Percentiles rank a stretch among this genome's conserved stretches.
Conservation (phyloP, 2,329 filamentous ascomycete species). For the Neocatenulostroma microsporum region DNA sequence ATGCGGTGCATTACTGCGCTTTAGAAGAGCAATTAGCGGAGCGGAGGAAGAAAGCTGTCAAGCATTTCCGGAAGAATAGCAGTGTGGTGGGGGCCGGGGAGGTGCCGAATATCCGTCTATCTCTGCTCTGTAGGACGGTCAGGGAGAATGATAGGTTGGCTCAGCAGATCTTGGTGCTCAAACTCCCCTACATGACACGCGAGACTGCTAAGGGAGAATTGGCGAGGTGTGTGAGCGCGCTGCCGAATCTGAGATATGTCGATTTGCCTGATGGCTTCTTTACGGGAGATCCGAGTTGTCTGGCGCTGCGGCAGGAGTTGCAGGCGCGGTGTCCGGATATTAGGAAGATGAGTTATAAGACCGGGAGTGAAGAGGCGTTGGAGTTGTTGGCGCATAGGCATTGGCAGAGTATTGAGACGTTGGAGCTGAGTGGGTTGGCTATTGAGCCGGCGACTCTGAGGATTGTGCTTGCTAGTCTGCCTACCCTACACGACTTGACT, state of each 20-base stretch:
- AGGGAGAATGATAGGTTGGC: constrained; percentile 67
- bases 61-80: constrained; percentile 47
- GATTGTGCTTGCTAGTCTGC: constrained; percentile 60
- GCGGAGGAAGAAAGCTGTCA: constrained; percentile 54
- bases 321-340: constrained; percentile 76
- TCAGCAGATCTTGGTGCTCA: constrained; percentile 65
- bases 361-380: constrained; percentile 70
- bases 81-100: constrained; percentile 70
- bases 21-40: constrained; percentile 75
- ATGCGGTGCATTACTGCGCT: constrained; percentile 88
- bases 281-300: constrained; percentile 66
- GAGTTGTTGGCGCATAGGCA: constrained; percentile 58
- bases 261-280: constrained; percentile 86
- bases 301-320: constrained; percentile 72
- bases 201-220: constrained; percentile 79
- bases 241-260: constrained; percentile 79
- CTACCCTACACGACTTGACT: constrained; percentile 63
- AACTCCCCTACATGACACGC: constrained; percentile 90
- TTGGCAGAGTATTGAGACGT: constrained; percentile 64
- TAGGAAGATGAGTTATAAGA: constrained; percentile 78
- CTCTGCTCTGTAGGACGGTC: constrained; percentile 72
- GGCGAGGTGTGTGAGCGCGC: constrained; percentile 74
- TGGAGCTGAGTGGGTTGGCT: constrained; percentile 61
- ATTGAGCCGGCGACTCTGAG: constrained; percentile 65
- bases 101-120: constrained; percentile 65